Conservation (phyloP, 2,329 filamentous ascomycete genomes). For the Raffaelea albimanens region DNA sequence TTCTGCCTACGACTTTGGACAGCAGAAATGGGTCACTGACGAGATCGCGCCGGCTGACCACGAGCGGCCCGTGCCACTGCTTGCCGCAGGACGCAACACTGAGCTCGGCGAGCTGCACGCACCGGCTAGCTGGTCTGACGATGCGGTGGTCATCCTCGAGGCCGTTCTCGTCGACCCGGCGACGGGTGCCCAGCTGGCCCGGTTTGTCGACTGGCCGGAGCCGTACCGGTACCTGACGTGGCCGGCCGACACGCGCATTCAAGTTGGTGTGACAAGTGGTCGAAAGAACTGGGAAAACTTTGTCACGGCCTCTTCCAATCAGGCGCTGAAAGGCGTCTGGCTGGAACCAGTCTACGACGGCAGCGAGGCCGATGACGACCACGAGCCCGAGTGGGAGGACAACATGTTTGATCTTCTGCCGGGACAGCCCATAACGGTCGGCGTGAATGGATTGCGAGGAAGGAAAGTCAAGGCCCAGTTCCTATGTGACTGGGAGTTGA, state of each 20-base stretch:
- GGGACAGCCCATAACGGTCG: not conserved
- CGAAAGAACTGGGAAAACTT: not conserved
- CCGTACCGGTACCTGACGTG: constrained; percentile 1
- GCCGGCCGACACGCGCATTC: not conserved
- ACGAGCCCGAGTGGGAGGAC: not conserved
- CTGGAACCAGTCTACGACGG: not conserved
- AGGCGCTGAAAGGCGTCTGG: not conserved
- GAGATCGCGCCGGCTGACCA: not conserved
- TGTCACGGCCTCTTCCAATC: not conserved
- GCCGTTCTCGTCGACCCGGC: not conserved
- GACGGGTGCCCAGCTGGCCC: not conserved
- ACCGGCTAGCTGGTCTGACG: not conserved
- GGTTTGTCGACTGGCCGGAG: constrained; percentile 4
- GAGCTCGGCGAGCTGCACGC: constrained; percentile 33
- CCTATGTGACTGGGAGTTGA: not conserved
- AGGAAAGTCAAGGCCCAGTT: not conserved
- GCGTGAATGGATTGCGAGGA: not conserved
- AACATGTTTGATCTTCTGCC: not conserved
- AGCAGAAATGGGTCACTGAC: not conserved
- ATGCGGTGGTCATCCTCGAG: not conserved
- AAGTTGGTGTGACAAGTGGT: not conserved
- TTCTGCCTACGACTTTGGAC: not conserved
- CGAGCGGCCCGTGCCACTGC: constrained; percentile 14
- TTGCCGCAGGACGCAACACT: constrained; percentile 43
- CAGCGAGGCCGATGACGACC: not conserved